Percentiles rank a stretch among this genome's conserved stretches.
These are phyloP conservation scores for Thelephora aurantiotincta DNA, from an alignment of 768 basidiomycete species.

Conservation along the genomic window DNA sequence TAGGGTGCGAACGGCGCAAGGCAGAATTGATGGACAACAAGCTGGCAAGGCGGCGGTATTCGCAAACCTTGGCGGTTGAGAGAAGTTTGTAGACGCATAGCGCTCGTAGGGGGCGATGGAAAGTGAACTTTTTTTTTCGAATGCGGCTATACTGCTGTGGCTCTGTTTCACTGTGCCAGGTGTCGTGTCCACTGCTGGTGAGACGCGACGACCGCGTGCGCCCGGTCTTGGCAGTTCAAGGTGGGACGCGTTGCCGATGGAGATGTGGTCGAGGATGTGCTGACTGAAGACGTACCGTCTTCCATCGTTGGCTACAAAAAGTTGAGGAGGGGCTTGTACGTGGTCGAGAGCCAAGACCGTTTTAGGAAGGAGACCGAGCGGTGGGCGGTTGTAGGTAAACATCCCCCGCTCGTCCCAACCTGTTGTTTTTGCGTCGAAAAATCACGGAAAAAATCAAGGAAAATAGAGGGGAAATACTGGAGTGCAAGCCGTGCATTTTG, in stretches of 20 bases:
- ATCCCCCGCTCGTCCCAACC: too few species aligned
- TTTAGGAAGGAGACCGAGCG: conserved; percentile 11
- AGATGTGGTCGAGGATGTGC: conserved; percentile 52
- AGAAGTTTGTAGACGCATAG: conserved; percentile 2
- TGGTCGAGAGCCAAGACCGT: neutral
- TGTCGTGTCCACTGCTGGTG: neutral
- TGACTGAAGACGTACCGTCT: conserved; percentile 67
- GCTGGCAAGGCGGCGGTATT: conserved; percentile 9
- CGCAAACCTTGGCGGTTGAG: conserved; percentile 5
- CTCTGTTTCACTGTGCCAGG: conserved; percentile 1
- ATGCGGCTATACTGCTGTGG: conserved; percentile 6
- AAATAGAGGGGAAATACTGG: too few species aligned
- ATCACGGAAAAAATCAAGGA: too few species aligned
- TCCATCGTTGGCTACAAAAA: conserved; percentile 25
- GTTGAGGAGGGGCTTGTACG: too few species aligned
- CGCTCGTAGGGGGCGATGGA: conserved; percentile 4
- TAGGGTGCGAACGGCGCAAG: conserved; percentile 5
- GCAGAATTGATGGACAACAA: conserved; percentile 13
- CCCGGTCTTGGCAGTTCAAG: conserved; percentile 5
- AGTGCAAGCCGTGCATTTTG: too few species aligned
- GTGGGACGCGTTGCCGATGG: conserved; percentile 25
- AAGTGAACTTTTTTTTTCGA: too few species aligned
- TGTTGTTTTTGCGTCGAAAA: too few species aligned
- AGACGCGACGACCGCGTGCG: conserved; percentile 5
- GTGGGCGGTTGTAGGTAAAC: conserved; percentile 8